Conservation (phyloP, 2,329 filamentous ascomycete genomes). For the Fusarium ambrosium region DNA sequence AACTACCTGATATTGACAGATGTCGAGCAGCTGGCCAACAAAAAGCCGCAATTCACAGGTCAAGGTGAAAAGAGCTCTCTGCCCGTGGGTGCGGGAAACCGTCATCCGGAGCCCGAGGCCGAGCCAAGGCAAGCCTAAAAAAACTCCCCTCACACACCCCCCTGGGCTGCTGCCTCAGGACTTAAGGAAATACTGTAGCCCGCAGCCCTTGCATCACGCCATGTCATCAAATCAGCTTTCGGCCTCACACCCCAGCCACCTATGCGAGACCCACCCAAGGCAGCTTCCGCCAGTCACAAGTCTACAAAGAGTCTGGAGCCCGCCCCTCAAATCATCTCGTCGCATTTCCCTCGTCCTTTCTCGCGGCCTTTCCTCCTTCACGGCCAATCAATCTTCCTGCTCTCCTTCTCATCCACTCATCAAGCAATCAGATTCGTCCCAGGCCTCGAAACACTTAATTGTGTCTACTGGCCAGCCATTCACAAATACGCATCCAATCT, state of each 20-base stretch:
- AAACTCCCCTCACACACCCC: not conserved
- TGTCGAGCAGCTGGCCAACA: not conserved
- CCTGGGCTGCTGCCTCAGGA: slow-evolving; percentile 9
- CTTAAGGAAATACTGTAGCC: slow-evolving; percentile 13
- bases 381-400: slow-evolving; percentile 62
- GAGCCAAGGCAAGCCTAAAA: not conserved
- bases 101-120: slow-evolving; percentile 7
- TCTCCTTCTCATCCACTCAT: slow-evolving; percentile 55
- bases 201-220: slow-evolving; percentile 47
- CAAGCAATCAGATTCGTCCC: slow-evolving; percentile 51
- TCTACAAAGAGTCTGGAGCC: slow-evolving; percentile 58
- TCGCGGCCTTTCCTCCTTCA: slow-evolving; percentile 55
- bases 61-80: not conserved
- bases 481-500: slow-evolving; percentile 48
- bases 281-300: slow-evolving; percentile 66
- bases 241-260: slow-evolving; percentile 44
- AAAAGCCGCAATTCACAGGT: slow-evolving; percentile 5
- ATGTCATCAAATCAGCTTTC: slow-evolving; percentile 50
- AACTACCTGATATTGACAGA: slow-evolving; percentile 11
- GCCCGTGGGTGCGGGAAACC: not conserved
- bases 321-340: slow-evolving; percentile 67
- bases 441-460: slow-evolving; percentile 47
- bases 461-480: slow-evolving; percentile 47
- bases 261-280: slow-evolving; percentile 52
- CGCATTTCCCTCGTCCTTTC: slow-evolving; percentile 59